Evolutionary conservation across 2,329 filamentous ascomycete species (phyloP), one percentile per base, ranked within the genome.

Genomic region (Phialophora macrospora): DNA sequence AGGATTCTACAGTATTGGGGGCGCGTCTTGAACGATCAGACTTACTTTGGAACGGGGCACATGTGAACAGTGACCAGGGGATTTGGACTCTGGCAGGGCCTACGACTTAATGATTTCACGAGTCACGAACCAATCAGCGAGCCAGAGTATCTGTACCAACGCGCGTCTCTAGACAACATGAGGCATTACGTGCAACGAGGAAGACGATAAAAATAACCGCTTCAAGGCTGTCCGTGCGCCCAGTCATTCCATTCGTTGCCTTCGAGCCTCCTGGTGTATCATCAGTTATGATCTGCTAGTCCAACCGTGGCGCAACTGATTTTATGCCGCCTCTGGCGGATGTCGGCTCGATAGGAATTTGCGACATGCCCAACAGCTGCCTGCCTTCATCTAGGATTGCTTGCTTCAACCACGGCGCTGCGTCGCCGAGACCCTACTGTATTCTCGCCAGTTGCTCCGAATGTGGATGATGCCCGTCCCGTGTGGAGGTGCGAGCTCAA

Each of bases 401-500:
- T 41, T 44, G 38, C 38, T n/a, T 20, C 38, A n/a, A 44, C 38
- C 38, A 41, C 4, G 17, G 6, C n/a, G 38, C 38, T 5, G 4
- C 38, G 32, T 12, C 14, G 38, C 38, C 7, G 38, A 17, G 14
- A 41, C 7, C 2, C 38, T 34, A 34, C 32, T 9, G 9, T 11
- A 2, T 44, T 44, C 14, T n/a, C 38, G 5, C 38, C 38, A 8
- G 6, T n/a, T 9, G 38, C 38, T 8, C 38, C 6, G 5, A 7
- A 44, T n/a, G 38, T 44, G 17, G 17, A n/a, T 20, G 32, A 2
- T 9, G 30, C 17, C 17, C 17, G 17, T 44, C 17, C 14, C 14
- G 38, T n/a, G 38, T 2, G 9, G 7, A 44, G 38, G 5, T 3
- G 14, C 2, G 38, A 44, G 14, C 28, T 69, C 78, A 82, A 74